Conservation (phyloP, 192 early-diverging fungal species). For the Allomyces javanicus region DNA sequence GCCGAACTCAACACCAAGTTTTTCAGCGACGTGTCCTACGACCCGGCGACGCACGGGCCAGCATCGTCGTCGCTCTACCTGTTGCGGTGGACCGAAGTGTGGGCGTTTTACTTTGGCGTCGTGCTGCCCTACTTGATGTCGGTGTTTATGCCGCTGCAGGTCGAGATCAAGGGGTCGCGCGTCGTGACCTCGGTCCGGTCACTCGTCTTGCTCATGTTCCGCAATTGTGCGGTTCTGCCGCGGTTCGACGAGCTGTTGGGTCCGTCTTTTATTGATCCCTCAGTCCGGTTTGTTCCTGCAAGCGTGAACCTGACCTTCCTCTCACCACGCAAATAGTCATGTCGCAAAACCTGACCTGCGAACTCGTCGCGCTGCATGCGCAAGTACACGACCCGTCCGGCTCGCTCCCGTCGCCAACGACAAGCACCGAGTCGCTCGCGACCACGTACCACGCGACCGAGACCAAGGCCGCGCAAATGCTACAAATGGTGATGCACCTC, state of each 20-base stretch:
- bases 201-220: not conserved
- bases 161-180: not conserved
- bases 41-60: not conserved
- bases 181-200: not conserved
- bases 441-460: no score
- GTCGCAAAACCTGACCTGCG: no score
- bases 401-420: no score
- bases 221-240: not conserved
- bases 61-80: not conserved
- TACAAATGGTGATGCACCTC: no score
- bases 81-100: not conserved
- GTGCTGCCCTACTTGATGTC: not conserved
- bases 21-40: not conserved
- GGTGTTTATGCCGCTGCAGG: not conserved
- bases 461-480: no score
- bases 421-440: no score
- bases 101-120: not conserved
- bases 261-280: no score
- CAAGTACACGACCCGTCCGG: no score
- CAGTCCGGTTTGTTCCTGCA: no score
- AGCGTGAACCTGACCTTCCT: no score
- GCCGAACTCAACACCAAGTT: not conserved
- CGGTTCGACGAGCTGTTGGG: not conserved
- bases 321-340: no score
- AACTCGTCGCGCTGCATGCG: no score